Evolutionary conservation across 1,139 yeast species (phyloP).

Genomic region (Chernovozyma aurita): DNA sequence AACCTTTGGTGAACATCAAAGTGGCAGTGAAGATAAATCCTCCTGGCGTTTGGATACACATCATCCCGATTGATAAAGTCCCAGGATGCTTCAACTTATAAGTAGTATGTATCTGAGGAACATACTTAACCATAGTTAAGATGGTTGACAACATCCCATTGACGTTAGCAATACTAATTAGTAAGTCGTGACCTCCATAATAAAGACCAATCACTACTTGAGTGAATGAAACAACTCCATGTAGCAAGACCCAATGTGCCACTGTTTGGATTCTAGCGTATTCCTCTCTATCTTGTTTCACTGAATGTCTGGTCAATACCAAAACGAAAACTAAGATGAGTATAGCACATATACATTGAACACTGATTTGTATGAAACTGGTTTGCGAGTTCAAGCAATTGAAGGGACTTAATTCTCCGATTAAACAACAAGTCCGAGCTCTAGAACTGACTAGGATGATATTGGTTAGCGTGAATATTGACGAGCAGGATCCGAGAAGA

Average conservation of each 20-base stretch:
- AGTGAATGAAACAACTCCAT: constrained; percentile 30
- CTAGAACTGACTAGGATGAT: constrained; percentile 55
- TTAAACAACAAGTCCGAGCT: constrained; percentile 50
- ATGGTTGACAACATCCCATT: constrained; percentile 62
- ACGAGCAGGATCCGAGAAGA: constrained; percentile 69
- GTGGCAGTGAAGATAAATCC: constrained; percentile 76
- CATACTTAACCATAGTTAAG: constrained; percentile 66
- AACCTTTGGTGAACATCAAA: constrained; percentile 65
- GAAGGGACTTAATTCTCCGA: constrained; percentile 38
- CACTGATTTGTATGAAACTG: constrained; percentile 65
- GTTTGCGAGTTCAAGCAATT: constrained; percentile 69
- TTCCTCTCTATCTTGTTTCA: constrained; percentile 44
- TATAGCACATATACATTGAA: constrained; percentile 64
- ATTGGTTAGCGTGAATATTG: constrained; percentile 66
- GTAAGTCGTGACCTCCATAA: constrained; percentile 15
- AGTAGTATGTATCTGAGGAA: constrained; percentile 79
- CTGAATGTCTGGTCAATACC: constrained; percentile 38
- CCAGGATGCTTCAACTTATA: constrained; percentile 71
- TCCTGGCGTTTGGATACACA: constrained; percentile 88
- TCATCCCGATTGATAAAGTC: constrained; percentile 73
- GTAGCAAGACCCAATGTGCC: constrained; percentile 35
- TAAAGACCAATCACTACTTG: constrained; percentile 29
- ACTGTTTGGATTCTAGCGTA: constrained; percentile 38
- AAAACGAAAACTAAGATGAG: constrained; percentile 56
- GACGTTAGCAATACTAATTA: constrained; percentile 46